Evolutionary conservation across 225 moss, liverwort and hornwort species (phyloP).

Genomic region (Anthoceros angustus): DNA sequence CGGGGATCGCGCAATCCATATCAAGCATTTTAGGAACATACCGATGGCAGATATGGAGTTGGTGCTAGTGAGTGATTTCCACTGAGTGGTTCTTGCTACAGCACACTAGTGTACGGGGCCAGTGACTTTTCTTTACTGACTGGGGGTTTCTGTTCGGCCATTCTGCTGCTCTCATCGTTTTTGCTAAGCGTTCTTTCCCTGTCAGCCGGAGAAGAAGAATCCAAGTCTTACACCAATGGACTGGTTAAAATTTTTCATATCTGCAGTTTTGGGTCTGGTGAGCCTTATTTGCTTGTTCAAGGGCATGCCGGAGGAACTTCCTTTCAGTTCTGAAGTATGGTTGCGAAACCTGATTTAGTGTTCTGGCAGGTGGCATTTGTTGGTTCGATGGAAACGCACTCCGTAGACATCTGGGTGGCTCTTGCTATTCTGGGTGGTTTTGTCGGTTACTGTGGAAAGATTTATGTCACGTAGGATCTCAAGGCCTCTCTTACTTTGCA

Average conservation of each 20-base stretch:
- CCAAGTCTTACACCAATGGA: conserved; percentile 54
- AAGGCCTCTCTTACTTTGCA: background rate
- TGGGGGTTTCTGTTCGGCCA: background rate
- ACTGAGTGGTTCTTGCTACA: background rate
- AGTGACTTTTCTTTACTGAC: no score
- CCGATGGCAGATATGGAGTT: conserved; percentile 60
- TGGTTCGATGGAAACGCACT: conserved; percentile 38
- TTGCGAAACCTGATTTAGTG: background rate
- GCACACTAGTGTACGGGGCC: no score
- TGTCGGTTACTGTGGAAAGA: conserved; percentile 46
- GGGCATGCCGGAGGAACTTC: conserved; percentile 8
- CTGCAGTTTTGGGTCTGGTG: conserved; percentile 47
- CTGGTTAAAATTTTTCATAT: conserved; percentile 53
- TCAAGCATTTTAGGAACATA: conserved; percentile 51
- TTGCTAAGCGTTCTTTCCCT: background rate
- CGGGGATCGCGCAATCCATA: conserved; percentile 43
- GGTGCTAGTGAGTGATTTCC: conserved; percentile 33
- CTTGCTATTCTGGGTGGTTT: conserved; percentile 42
- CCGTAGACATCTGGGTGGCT: conserved; percentile 38
- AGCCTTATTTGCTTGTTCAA: conserved; percentile 11
- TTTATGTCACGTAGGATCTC: conserved; percentile 39
- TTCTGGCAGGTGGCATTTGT: conserved; percentile 37
- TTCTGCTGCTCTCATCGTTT: background rate
- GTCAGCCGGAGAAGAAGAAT: conserved; percentile 55
- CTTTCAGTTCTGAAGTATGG: background rate